phyloP scores from a whole-genome alignment of 148 eudicot genomes.

The Beta vulgaris region DNA sequence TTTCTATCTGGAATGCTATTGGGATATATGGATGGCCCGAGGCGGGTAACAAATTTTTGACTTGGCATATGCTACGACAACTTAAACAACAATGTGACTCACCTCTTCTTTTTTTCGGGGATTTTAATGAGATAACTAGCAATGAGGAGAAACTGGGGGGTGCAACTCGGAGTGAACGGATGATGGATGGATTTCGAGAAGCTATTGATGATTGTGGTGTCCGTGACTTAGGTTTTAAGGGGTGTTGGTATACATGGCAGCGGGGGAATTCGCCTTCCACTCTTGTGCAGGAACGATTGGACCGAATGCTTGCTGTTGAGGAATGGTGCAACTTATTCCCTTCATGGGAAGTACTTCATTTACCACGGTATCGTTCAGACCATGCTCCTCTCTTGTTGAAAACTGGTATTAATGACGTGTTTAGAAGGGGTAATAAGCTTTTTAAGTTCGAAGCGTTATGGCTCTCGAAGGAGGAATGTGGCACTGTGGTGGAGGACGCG shows the following conservation, averaged over 20 bases:
- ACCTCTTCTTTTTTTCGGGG: neutral
- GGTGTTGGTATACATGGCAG: neutral
- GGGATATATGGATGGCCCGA: neutral
- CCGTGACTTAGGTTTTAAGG: neutral
- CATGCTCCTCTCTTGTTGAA: neutral
- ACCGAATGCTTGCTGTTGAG: neutral
- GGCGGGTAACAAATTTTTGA: neutral
- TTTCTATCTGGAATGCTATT: neutral
- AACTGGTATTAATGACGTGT: accelerated
- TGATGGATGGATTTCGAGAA: neutral
- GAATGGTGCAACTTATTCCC: too few relatives aligned
- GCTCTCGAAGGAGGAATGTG: neutral
- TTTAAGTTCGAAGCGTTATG: neutral
- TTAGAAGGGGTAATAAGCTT: neutral
- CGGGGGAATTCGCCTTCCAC: neutral
- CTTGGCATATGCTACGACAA: too few relatives aligned
- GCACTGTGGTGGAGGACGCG: neutral
- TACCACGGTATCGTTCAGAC: neutral
- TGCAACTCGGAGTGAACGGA: neutral
- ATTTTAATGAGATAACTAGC: neutral
- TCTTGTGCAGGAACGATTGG: neutral
- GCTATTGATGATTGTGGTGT: too few relatives aligned
- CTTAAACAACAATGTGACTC: too few relatives aligned
- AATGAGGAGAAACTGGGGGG: neutral
- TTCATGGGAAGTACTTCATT: neutral